phyloP scores from a whole-genome alignment of 2,329 filamentous ascomycete species.

The Didymellaceae sp. region DNA sequence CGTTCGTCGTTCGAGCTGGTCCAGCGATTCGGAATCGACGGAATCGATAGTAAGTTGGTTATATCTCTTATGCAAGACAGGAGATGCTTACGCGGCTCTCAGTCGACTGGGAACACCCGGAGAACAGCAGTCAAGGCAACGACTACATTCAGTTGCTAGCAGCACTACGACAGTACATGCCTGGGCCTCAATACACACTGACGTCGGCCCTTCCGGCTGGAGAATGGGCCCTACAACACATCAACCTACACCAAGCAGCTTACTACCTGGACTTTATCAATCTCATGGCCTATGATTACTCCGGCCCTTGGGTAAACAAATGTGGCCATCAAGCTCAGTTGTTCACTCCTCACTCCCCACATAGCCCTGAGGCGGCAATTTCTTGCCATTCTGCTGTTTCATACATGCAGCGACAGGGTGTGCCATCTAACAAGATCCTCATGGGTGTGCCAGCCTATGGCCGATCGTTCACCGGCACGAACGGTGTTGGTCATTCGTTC shows the following conservation, averaged over 20 bases:
- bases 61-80: no score
- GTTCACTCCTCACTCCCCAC: slow-evolving; percentile 61
- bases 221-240: slow-evolving; percentile 69
- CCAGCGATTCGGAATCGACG: slow-evolving; percentile 73
- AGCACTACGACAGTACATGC: slow-evolving; percentile 70
- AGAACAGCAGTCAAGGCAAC: slow-evolving; percentile 67
- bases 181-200: slow-evolving; percentile 71
- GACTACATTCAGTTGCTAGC: slow-evolving; percentile 75
- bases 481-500: slow-evolving; percentile 68
- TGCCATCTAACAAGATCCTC: slow-evolving; percentile 74
- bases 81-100: slow-evolving; percentile 19
- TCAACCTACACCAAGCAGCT: slow-evolving; percentile 69
- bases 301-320: slow-evolving; percentile 70
- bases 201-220: slow-evolving; percentile 75
- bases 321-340: slow-evolving; percentile 80
- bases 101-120: slow-evolving; percentile 86
- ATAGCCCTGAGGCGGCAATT: slow-evolving; percentile 61
- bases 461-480: slow-evolving; percentile 72
- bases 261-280: slow-evolving; percentile 77
- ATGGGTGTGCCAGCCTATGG: slow-evolving; percentile 79
- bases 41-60: slow-evolving; percentile 72
- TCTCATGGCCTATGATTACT: slow-evolving; percentile 82
- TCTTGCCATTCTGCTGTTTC: slow-evolving; percentile 72
- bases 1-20: slow-evolving; percentile 70
- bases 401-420: slow-evolving; percentile 69